phyloP scores from a whole-genome alignment of 1,284 basidiomycete species.

The Sanghuangporus sanghuang region DNA sequence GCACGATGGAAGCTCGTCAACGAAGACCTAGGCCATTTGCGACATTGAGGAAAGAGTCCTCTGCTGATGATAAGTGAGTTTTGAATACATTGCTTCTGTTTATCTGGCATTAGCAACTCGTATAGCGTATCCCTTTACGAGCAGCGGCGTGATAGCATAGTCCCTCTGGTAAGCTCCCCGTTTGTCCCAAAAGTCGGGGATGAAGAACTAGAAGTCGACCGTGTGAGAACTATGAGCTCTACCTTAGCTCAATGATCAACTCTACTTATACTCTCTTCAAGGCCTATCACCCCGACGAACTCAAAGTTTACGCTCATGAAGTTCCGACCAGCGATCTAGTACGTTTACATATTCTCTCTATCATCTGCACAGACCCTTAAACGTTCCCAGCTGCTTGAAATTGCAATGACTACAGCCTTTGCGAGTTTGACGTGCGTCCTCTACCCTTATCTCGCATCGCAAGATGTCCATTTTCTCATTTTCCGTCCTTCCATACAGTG shows the following conservation, averaged over 20 bases:
- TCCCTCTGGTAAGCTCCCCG: conserved; percentile 12
- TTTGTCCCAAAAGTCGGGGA: conserved; percentile 5
- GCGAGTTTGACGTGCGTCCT: conserved; percentile 15
- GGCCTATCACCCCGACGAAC: conserved; percentile 8
- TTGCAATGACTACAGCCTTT: conserved; percentile 18
- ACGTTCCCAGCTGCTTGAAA: conserved; percentile 14
- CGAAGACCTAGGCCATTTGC: conserved; percentile 1
- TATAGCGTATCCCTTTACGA: conserved; percentile 9
- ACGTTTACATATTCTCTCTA: neutral
- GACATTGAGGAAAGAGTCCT: conserved; percentile 15
- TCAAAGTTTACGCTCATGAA: conserved; percentile 13
- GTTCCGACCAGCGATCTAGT: conserved; percentile 17
- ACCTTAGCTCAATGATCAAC: neutral
- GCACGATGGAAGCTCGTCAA: neutral
- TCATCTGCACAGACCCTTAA: neutral
- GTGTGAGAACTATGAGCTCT: neutral
- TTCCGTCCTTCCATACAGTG: neutral
- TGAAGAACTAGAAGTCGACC: neutral
- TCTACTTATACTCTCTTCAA: neutral
- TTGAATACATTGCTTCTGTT: neutral
- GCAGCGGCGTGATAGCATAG: conserved; percentile 13
- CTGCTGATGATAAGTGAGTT: conserved; percentile 11
- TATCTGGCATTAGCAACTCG: neutral
- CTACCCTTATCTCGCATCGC: neutral
- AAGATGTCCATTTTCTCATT: neutral